Base-by-base conservation (phyloP, 2,329 filamentous ascomycete species). In the Colletotrichum lupini region DNA sequence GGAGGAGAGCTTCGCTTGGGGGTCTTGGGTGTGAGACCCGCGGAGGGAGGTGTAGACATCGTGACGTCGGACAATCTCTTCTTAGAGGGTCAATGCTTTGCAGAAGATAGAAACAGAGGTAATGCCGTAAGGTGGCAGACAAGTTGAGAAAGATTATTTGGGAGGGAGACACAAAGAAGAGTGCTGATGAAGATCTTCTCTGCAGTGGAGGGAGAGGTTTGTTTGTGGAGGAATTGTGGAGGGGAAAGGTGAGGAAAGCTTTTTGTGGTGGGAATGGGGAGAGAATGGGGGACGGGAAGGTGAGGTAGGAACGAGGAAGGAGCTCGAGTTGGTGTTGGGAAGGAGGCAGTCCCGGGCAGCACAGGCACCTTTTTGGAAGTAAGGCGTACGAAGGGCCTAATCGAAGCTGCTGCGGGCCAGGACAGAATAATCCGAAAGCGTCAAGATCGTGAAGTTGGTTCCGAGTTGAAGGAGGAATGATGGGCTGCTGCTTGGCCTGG, bases 11-110 rank as follows among this genome's bases (percentile, higher is more conserved):
- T 64, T 68, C 26, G 66, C 37, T 71, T 67, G 53, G 71, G 67
- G 19, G 70, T 68, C 37, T 71, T 67, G 53, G 71, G 67, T 14
- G 61, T 68, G 32, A 9, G 28, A 46, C 46, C 68, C 12, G 74
- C 28, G 6, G 58, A 61, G 58, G 73, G 60, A 60, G 74, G 53
- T 24, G 74, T 49, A 67, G 74, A 73, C 73, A 75, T 75, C 37
- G 35, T 35, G 61, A 55, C 53, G 57, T 55, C 32, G 46, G 42
- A 57, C 59, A 56, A 56, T 65, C 60, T 12, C 59, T 61, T 57
- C 22, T 22, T 28, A 60, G 30, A 52, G 67, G 52, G 28, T 66
- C 52, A 55, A 61, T 71, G 61, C 71, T 62, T 73, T 56, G 46
- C 73, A 69, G 60, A 62, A 73, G 62, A 69, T 73, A 65, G 24